Percentiles rank a stretch among this genome's conserved stretches.
These are phyloP conservation scores for Penicillium sp. DNA, from an alignment of 2,329 filamentous ascomycete species.

Conservation along the genomic window DNA sequence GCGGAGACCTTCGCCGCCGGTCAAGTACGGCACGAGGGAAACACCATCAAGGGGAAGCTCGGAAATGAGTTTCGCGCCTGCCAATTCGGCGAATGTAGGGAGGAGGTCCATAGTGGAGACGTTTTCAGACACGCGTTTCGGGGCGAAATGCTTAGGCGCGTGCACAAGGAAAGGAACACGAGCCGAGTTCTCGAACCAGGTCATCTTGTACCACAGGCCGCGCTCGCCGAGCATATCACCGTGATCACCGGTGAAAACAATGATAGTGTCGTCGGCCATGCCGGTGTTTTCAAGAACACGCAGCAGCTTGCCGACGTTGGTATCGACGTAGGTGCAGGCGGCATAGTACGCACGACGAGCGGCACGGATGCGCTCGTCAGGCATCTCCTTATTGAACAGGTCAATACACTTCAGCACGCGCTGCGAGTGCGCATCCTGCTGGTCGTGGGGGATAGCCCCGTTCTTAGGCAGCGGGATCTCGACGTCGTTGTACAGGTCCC, in stretches of 20 bases:
- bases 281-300: constrained; percentile 68
- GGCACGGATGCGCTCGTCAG: constrained; percentile 73
- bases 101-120: constrained; percentile 87
- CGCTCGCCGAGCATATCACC: constrained; percentile 94
- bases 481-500: constrained; percentile 81
- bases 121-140: constrained; percentile 69
- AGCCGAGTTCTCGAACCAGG: constrained; percentile 84
- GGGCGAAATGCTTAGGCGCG: constrained; percentile 64
- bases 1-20: constrained; percentile 44
- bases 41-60: constrained; percentile 76
- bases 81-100: constrained; percentile 76
- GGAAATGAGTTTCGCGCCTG: constrained; percentile 59
- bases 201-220: constrained; percentile 94
- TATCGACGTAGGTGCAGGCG: constrained; percentile 86
- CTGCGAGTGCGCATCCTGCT: constrained; percentile 79
- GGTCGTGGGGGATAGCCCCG: constrained; percentile 60
- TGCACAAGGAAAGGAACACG: constrained; percentile 81
- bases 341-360: constrained; percentile 86
- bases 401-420: constrained; percentile 79
- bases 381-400: constrained; percentile 73
- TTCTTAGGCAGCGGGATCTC: constrained; percentile 78
- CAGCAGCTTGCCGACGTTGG: constrained; percentile 77
- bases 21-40: constrained; percentile 69
- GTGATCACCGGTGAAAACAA: constrained; percentile 88
- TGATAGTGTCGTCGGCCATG: constrained; percentile 74